Base-by-base conservation (phyloP, 352 stramenopile genomes). In the Pythium diclinum region DNA sequence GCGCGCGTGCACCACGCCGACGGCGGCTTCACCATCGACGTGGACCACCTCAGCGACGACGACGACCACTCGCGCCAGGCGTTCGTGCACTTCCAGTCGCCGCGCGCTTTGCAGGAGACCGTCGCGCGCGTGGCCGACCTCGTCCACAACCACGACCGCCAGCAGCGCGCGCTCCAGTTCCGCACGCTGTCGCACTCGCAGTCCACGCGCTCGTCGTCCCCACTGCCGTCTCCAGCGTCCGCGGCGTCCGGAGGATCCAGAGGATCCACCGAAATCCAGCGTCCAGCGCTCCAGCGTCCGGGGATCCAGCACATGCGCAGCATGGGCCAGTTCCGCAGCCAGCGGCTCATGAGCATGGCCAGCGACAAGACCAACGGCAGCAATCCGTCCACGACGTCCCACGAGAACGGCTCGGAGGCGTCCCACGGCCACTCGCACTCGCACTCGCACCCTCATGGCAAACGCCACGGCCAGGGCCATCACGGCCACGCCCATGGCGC, bases 301-400 rank as follows among this genome's bases (percentile, higher is more conserved):
- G 36, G 58, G 6, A 36, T 71, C 25, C 64, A 47, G 19, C 49
- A 57, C 23, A 59, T 59, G 55, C 59, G 59, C 13, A 42, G 44
- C 14, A 49, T 32, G 34, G 28, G 28, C 14, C 59, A 64, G 58
- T 69, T 73, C 38, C 67, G 61, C 8, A 73, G 56, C 61, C 61
- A 69, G 42, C 67, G 67, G 6, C 61, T 61, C 21, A 21, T 73
- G 23, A 74, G 68, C 44, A 65, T 67, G 53, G 58, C 58, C 4
- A 74, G 68, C 21, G 61, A 74, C 53, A 65, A 74, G 46, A 68
- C 62, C 30, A 67, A 71, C 53, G 67, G 67, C 55, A 74, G 68
- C 49, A 56, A 65, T 14, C 62, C 51, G 21, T 73, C 67, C 23
- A 73, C 67, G 21, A 65, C 60, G 19, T 73, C 67, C 48, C 60